These are phyloP conservation scores for Debaryomyces nepalensis DNA, from an alignment of 1,139 yeast species.

Conservation along the genomic window DNA sequence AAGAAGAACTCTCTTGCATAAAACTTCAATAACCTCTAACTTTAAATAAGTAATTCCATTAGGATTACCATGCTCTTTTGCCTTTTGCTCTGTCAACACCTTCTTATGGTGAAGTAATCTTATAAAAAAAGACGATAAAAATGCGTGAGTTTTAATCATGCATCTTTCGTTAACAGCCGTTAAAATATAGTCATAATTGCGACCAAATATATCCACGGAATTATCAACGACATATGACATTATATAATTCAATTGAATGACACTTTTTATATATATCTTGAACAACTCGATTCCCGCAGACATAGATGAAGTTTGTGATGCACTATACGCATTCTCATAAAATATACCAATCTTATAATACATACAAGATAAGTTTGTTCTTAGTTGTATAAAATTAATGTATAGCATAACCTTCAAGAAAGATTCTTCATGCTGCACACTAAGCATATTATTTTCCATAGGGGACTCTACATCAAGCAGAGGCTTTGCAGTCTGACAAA, in stretches of 20 bases:
- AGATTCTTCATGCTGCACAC: slow-evolving; percentile 26
- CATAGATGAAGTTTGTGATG: slow-evolving; percentile 37
- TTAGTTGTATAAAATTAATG: slow-evolving; percentile 40
- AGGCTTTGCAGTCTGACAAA: slow-evolving; percentile 39
- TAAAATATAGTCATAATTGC: slow-evolving; percentile 43
- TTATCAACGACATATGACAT: slow-evolving; percentile 52
- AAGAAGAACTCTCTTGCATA: slow-evolving; percentile 40
- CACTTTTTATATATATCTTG: slow-evolving; percentile 48
- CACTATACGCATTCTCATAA: slow-evolving; percentile 42
- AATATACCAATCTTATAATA: slow-evolving; percentile 50
- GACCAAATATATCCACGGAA: slow-evolving; percentile 49
- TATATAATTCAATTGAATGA: slow-evolving; percentile 49
- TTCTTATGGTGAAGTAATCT: slow-evolving; percentile 48
- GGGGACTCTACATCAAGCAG: slow-evolving; percentile 17
- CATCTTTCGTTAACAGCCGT: slow-evolving; percentile 47
- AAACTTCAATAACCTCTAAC: slow-evolving; percentile 39
- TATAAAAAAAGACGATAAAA: slow-evolving; percentile 46
- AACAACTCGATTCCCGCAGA: slow-evolving; percentile 50
- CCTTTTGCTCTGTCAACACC: slow-evolving; percentile 32
- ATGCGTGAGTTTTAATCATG: slow-evolving; percentile 50
- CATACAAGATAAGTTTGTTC: slow-evolving; percentile 50
- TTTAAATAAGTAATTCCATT: slow-evolving; percentile 25
- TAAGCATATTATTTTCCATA: slow-evolving; percentile 11
- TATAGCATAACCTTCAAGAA: slow-evolving; percentile 42
- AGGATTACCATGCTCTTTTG: slow-evolving; percentile 23